phyloP scores from a whole-genome alignment of 2,329 filamentous ascomycete genomes.

The Zymoseptoria passerinii region DNA sequence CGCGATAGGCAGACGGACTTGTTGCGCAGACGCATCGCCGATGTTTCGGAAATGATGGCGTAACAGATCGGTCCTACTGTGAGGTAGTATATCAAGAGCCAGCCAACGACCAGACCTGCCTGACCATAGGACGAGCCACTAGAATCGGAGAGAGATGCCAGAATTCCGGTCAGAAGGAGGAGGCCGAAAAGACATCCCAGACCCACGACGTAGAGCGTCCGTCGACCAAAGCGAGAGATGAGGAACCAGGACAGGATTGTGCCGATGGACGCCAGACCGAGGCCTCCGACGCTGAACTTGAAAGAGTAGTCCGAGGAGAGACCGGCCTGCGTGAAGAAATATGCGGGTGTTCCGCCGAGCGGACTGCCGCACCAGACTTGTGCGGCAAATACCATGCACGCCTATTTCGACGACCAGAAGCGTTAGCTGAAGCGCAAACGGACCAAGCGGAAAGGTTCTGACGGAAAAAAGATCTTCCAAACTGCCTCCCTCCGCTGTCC shows the following conservation, averaged over 20 bases:
- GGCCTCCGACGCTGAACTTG: slow-evolving; percentile 8
- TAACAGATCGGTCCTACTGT: slow-evolving; percentile 29
- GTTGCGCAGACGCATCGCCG: slow-evolving; percentile 23
- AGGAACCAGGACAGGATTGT: slow-evolving; percentile 28
- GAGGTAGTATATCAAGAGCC: slow-evolving; percentile 22
- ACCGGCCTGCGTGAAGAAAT: slow-evolving; percentile 32
- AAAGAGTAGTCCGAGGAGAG: slow-evolving; percentile 24
- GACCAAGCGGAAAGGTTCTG: too few species aligned
- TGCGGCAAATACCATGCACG: slow-evolving; percentile 31
- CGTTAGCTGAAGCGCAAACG: too few species aligned
- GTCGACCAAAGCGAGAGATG: slow-evolving; percentile 28
- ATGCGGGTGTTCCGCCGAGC: slow-evolving; percentile 27
- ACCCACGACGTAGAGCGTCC: slow-evolving; percentile 30
- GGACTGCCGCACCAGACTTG: slow-evolving; percentile 31
- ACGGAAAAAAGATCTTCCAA: too few species aligned
- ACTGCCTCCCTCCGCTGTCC: too few species aligned
- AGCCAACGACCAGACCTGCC: slow-evolving; percentile 25
- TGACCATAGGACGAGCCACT: slow-evolving; percentile 27
- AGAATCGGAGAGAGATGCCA: slow-evolving; percentile 12
- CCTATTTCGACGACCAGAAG: too few species aligned
- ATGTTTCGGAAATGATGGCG: slow-evolving; percentile 26
- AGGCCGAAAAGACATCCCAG: slow-evolving; percentile 22
- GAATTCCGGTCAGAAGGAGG: slow-evolving; percentile 20
- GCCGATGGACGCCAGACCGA: slow-evolving; percentile 25
- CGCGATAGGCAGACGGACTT: slow-evolving; percentile 27